These are phyloP conservation scores for Yamadazyma kanchanaburiensis DNA, from an alignment of 1,139 yeast genomes.

Conservation along the genomic window DNA sequence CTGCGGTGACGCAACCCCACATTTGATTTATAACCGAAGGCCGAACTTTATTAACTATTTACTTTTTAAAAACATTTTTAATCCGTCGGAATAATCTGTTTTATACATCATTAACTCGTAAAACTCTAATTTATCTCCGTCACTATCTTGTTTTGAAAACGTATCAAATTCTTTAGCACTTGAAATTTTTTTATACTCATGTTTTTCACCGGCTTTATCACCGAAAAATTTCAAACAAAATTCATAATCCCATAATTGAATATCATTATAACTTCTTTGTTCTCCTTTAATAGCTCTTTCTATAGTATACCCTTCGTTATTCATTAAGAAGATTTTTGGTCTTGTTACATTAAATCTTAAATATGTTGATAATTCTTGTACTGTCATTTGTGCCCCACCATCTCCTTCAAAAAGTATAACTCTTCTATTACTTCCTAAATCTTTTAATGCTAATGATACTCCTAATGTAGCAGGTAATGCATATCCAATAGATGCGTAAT, in stretches of 20 bases:
- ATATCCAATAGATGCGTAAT: conserved; percentile 82
- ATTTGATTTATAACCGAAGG: too few species aligned
- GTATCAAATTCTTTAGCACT: conserved; percentile 26
- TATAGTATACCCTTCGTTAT: conserved; percentile 83
- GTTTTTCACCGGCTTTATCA: conserved; percentile 38
- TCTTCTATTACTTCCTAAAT: conserved; percentile 47
- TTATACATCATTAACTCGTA: conserved; percentile 13
- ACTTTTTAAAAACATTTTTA: conserved; percentile 7
- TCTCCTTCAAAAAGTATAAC: conserved; percentile 78
- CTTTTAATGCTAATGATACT: conserved; percentile 65
- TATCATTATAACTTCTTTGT: conserved; percentile 72
- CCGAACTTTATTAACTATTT: background rate
- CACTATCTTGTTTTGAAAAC: conserved; percentile 9
- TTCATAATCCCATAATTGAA: conserved; percentile 78
- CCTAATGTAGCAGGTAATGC: conserved; percentile 86
- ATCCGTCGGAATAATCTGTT: conserved; percentile 13
- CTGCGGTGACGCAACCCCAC: too few species aligned
- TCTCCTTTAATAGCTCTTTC: conserved; percentile 84
- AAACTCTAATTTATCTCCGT: conserved; percentile 10
- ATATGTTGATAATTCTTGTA: conserved; percentile 73
- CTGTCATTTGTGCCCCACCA: conserved; percentile 90
- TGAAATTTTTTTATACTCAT: conserved; percentile 29
- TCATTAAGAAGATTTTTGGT: conserved; percentile 59
- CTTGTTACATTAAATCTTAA: conserved; percentile 51
- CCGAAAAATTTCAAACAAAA: conserved; percentile 66